Base-by-base conservation (phyloP, 2,329 filamentous ascomycete genomes). In the Parafenestella ontariensis region DNA sequence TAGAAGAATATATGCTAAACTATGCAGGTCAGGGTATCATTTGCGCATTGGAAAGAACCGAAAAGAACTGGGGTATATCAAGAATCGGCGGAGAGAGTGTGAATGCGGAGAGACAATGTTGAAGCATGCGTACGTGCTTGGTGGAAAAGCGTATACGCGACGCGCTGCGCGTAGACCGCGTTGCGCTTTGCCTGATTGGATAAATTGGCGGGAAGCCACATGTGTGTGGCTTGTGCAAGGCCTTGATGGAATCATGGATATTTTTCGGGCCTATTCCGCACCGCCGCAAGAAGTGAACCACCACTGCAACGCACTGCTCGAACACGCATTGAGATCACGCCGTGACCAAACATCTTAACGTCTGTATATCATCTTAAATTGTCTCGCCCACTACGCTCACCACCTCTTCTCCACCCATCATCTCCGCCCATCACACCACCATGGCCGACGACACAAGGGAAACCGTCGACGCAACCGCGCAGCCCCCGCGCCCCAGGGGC, bases 401-500 rank as follows among this genome's bases (percentile, higher is more conserved):
- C 17, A 29, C 28, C 17, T 9, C 20, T 15, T n/a, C n/a, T n/a
- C n/a, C n/a, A n/a, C 37, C 10, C 37, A 40, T 7, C 23, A 18
- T 9, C 39, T 39, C 59, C n/a, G 50, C 58, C 54, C 61, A 60
- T 58, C 64, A 57, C 60, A 59, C 54, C 65, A 68, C 61, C 56
- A 82, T 81, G 79, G 77, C 78, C 44, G 78, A 80, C 75, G 78
- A 80, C 59, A 78, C 77, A 50, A 69, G 76, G 69, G 69, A 78
- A 52, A 47, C 61, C 41, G 52, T 61, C 24, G 59, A 62, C 52
- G 46, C 61, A 41, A 59, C 62, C 47, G 52, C 59, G 55, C 52
- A 54, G 40, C 58, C 58, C 10, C 56, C 62, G 21, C 59, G 51
- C n/a, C 63, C 65, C 20, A 68, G 58, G 40, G 62, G 58, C 20